Conservation (phyloP, 306 rosid genomes). For the Lathyrus aphaca region DNA sequence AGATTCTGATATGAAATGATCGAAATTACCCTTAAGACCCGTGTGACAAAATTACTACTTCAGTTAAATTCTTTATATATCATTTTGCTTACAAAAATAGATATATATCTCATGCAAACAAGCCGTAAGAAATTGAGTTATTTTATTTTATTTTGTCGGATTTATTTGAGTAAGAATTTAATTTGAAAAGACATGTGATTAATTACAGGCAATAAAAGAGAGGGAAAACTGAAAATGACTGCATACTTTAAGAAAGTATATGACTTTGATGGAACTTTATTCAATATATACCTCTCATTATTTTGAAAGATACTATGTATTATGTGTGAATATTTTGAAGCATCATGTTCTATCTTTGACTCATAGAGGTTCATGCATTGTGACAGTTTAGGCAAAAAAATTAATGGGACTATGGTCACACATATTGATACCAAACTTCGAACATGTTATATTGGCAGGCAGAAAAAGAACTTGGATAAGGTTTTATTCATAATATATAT, state of each 20-base stretch:
- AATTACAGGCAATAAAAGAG: conserved; percentile 17
- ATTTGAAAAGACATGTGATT: conserved; percentile 1
- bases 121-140: too few relatives aligned
- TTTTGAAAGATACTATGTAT: conserved; percentile 40
- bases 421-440: conserved; percentile 23
- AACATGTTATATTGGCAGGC: conserved; percentile 6
- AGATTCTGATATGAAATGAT: too few relatives aligned
- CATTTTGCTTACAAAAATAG: too few relatives aligned
- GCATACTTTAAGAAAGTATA: conserved; percentile 22
- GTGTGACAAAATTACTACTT: too few relatives aligned
- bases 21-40: too few relatives aligned
- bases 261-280: conserved; percentile 21
- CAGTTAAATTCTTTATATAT: too few relatives aligned
- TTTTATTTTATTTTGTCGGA: not conserved
- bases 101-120: too few relatives aligned
- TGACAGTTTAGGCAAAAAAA: conserved; percentile 23
- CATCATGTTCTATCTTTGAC: conserved; percentile 45
- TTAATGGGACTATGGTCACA: conserved; percentile 32
- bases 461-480: conserved; percentile 3
- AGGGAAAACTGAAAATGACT: not conserved
- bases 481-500: too few relatives aligned
- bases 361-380: conserved; percentile 40
- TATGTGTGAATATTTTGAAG: conserved; percentile 36
- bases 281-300: conserved; percentile 32
- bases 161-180: not conserved